Base-by-base conservation (phyloP, 257 asterid species). In the Solanum tarapatanum region DNA sequence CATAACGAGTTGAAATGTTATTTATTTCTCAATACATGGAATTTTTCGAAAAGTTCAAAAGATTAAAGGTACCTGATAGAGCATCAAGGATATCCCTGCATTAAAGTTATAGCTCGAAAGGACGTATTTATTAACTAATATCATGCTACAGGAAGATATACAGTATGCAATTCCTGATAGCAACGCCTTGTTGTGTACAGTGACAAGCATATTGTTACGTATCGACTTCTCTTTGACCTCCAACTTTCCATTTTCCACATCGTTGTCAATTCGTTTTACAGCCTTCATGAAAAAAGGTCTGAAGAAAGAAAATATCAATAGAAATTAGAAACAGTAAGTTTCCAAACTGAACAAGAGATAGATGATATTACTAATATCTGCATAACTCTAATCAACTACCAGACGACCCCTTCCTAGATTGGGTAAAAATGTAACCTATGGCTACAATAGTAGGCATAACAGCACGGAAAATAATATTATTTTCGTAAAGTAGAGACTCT, bases 41-140 rank as follows among this genome's bases (percentile, higher is more conserved):
- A 16, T 73, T 33, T 9, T 1, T 24, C 21, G 5, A 86, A 24
- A 0, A 32, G 11, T 30, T 43, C 0, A 72, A 77, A 24, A 55
- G 84, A 17, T 82, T n/a, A 55, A 84, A 89, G 35, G 80, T 83
- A 96, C 99, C 99, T 96, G 99, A 90, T 94, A 96, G 83, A 96
- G 93, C 99, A 96, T 96, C 97, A 96, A 91, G 62, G 95, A 94
- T 89, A 96, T 95, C 77, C 96, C 98, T 17, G 99, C 98, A 75
- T 92, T 93, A 84, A 96, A 95, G 92, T 90, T 91, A 90, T 95
- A 96, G 92, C 98, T 92, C 88, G 99, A 95, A 88, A 96, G 98
- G 80, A 96, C 98, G 90, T 89, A 96, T 90, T 96, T 96, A 92
- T 96, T 96, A 72, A 94, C 97, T 87, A 96, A 90, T 90, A 96